Evolutionary conservation across 2,329 filamentous ascomycete species (phyloP).

Genomic region (Aspergillus luchuensis): DNA sequence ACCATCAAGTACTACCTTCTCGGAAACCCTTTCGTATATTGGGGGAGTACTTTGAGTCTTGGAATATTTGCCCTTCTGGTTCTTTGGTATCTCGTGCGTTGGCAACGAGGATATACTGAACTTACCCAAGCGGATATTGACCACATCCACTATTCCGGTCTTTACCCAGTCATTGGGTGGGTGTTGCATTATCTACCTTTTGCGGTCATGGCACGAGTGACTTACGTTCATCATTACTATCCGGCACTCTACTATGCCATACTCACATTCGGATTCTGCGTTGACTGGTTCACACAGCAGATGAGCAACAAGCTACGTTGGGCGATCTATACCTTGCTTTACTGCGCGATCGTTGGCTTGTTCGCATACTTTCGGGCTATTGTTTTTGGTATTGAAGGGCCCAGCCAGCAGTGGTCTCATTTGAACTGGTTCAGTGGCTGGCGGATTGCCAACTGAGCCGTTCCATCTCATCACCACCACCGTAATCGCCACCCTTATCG

Average conservation of each 20-base stretch:
- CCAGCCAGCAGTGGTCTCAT: slow-evolving; percentile 81
- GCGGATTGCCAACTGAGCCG: slow-evolving; percentile 65
- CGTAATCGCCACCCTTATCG: not conserved
- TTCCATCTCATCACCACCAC: not conserved
- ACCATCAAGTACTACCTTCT: slow-evolving; percentile 98
- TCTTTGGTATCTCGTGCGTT: slow-evolving; percentile 84
- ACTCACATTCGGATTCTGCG: slow-evolving; percentile 79
- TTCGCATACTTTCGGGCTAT: slow-evolving; percentile 92
- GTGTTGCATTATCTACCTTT: slow-evolving; percentile 95
- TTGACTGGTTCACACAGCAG: slow-evolving; percentile 77
- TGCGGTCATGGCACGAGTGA: slow-evolving; percentile 96
- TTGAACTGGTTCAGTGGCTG: slow-evolving; percentile 91
- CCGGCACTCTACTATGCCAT: slow-evolving; percentile 98
- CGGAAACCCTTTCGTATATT: slow-evolving; percentile 94
- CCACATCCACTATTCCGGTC: slow-evolving; percentile 87
- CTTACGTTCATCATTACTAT: slow-evolving; percentile 99
- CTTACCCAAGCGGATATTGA: slow-evolving; percentile 80
- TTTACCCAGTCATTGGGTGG: slow-evolving; percentile 94
- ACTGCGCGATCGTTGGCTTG: slow-evolving; percentile 72
- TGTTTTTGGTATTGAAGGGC: slow-evolving; percentile 92
- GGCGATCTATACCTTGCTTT: slow-evolving; percentile 72
- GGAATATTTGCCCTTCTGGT: slow-evolving; percentile 72
- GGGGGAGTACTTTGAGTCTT: slow-evolving; percentile 82
- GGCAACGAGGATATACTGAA: slow-evolving; percentile 92
- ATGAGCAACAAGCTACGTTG: slow-evolving; percentile 66